These are phyloP conservation scores for Calonectria pteridis DNA, from an alignment of 2,329 filamentous ascomycete genomes.

Conservation along the genomic window DNA sequence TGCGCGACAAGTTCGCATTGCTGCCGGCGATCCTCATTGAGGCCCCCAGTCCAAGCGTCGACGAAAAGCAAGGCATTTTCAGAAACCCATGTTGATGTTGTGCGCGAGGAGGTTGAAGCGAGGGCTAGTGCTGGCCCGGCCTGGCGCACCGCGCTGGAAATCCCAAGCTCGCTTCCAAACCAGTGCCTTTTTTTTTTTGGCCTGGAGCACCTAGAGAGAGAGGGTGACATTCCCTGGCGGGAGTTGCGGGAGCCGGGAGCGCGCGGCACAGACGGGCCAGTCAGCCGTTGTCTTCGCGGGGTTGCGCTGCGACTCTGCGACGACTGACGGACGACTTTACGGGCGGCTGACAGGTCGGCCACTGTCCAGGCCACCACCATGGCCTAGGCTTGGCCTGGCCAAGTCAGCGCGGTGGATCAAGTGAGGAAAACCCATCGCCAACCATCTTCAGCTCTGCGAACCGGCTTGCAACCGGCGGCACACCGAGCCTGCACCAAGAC, in stretches of 20 bases:
- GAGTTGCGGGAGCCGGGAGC: constrained; percentile 31
- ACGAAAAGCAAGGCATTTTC: constrained; percentile 14
- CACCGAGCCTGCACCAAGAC: constrained; percentile 41
- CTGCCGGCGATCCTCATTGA: constrained; percentile 41
- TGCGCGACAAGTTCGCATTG: constrained; percentile 33
- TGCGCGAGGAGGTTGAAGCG: neutral
- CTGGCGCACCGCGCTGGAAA: constrained; percentile 15
- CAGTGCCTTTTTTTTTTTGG: neutral
- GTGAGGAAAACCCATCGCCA: constrained; percentile 37
- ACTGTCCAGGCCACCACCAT: constrained; percentile 31
- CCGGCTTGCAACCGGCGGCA: constrained; percentile 43
- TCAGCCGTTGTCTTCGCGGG: constrained; percentile 19
- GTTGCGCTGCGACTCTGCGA: constrained; percentile 12
- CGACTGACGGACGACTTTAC: constrained; percentile 12
- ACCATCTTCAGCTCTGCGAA: constrained; percentile 37
- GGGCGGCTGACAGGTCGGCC: constrained; percentile 31
- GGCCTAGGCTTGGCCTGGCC: constrained; percentile 34
- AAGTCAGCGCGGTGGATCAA: constrained; percentile 44
- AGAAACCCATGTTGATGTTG: constrained; percentile 23
- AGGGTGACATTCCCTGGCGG: constrained; percentile 26
- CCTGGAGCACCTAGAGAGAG: constrained; percentile 11
- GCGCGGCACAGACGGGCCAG: constrained; percentile 21
- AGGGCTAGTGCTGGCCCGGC: constrained; percentile 23
- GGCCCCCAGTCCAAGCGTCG: constrained; percentile 28
- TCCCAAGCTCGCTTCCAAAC: constrained; percentile 4